phyloP scores from a whole-genome alignment of 768 basidiomycete species.

The Candolleomyces efflorescens region DNA sequence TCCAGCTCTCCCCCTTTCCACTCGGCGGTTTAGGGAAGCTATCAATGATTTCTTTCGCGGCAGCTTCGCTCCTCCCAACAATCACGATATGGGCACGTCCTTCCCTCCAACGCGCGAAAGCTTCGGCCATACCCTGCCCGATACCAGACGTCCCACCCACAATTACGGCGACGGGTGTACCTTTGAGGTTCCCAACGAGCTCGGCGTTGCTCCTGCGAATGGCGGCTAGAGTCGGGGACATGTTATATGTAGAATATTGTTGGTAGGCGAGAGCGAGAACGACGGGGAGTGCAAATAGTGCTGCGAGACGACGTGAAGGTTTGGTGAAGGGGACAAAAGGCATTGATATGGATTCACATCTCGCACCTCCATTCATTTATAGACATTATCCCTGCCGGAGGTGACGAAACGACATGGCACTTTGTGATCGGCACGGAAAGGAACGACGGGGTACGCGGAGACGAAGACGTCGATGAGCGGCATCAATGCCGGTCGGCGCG shows the following conservation, averaged over 20 bases:
- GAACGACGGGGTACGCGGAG: too few relatives aligned
- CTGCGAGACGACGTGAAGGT: not conserved
- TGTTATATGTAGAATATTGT: not conserved
- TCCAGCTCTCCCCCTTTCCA: slow-evolving; percentile 3
- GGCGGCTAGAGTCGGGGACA: not conserved
- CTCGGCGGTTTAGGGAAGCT: slow-evolving; percentile 29
- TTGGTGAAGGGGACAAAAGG: not conserved
- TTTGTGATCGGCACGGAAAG: too few relatives aligned
- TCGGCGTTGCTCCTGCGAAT: not conserved
- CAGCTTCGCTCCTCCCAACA: slow-evolving; percentile 43
- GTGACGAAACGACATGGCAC: not conserved
- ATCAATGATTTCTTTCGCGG: slow-evolving; percentile 38
- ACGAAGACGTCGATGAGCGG: too few relatives aligned
- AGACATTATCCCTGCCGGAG: not conserved
- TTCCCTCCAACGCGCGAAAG: slow-evolving; percentile 37
- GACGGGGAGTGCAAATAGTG: not conserved
- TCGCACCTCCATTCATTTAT: not conserved
- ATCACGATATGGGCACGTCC: slow-evolving; percentile 46
- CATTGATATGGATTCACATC: not conserved
- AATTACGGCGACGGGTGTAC: slow-evolving; percentile 29
- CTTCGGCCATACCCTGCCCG: slow-evolving; percentile 39
- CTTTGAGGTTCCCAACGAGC: not conserved
- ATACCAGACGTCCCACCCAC: slow-evolving; percentile 41
- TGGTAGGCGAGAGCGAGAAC: not conserved
- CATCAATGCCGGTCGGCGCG: too few relatives aligned